Percentiles rank a stretch among this genome's conserved stretches.
Conservation (phyloP, 257 asterid species). For the Anisodus tanguticus region DNA sequence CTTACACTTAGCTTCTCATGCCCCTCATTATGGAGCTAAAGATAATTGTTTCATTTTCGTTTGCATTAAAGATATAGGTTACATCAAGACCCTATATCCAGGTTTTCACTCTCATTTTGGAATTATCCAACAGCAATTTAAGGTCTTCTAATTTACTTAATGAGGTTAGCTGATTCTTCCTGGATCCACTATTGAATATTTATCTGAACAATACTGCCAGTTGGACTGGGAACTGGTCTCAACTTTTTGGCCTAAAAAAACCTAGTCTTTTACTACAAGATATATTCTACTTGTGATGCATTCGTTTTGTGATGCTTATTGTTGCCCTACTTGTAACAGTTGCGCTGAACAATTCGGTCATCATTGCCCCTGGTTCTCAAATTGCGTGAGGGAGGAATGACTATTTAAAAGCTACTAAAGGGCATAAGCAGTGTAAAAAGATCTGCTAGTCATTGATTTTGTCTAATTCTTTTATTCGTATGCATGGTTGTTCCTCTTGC, state of each 20-base stretch:
- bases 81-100: constrained; percentile 59
- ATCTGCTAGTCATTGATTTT: neutral
- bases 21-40: constrained; percentile 20
- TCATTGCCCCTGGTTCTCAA: constrained; percentile 98
- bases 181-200: constrained; percentile 80
- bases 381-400: constrained; percentile 90
- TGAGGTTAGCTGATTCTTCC: constrained; percentile 35
- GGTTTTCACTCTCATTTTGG: constrained; percentile 47
- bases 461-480: neutral
- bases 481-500: neutral
- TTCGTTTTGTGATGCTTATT: constrained; percentile 23
- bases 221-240: constrained; percentile 94
- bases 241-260: constrained; percentile 69
- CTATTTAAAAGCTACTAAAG: neutral
- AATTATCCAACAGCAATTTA: neutral
- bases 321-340: constrained; percentile 73
- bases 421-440: neutral
- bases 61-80: constrained; percentile 92
- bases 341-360: constrained; percentile 98
- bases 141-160: constrained; percentile 7
- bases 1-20: neutral
- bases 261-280: constrained; percentile 31
- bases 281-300: constrained; percentile 32
- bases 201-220: constrained; percentile 60
- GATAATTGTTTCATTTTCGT: constrained; percentile 41